Evolutionary conservation across 2,329 filamentous ascomycete species (phyloP).

Genomic region (Apiospora kogelbergensis): DNA sequence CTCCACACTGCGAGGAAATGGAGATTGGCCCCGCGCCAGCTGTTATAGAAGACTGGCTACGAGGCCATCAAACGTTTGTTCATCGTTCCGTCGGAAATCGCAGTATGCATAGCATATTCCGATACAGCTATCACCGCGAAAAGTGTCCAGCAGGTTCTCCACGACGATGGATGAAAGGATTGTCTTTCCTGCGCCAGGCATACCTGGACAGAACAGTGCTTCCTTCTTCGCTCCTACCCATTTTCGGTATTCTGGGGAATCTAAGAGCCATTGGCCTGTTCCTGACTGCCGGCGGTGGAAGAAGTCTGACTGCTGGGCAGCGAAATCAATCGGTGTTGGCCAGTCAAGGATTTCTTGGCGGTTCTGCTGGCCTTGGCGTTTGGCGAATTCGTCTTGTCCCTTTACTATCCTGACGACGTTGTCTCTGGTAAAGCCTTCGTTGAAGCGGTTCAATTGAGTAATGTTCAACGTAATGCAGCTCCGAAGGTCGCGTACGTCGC

Average conservation of each 20-base stretch:
- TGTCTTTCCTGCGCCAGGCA: constrained; percentile 50
- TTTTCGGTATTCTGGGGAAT: constrained; percentile 31
- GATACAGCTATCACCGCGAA: background rate
- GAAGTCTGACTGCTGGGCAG: constrained; percentile 39
- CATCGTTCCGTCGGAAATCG: constrained; percentile 36
- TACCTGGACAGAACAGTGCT: constrained; percentile 46
- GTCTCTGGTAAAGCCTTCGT: background rate
- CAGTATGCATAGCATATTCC: constrained; percentile 47
- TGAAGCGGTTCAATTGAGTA: constrained; percentile 10
- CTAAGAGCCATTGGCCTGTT: constrained; percentile 46
- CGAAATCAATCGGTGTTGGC: constrained; percentile 36
- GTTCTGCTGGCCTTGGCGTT: background rate
- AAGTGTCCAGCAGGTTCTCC: constrained; percentile 35
- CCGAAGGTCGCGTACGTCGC: constrained; percentile 21
- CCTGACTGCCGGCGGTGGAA: constrained; percentile 35
- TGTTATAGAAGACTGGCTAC: constrained; percentile 36
- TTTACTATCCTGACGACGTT: background rate
- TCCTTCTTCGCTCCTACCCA: constrained; percentile 26
- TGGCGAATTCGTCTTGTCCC: background rate
- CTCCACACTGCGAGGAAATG: background rate
- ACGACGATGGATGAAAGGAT: constrained; percentile 42
- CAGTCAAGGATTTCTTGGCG: constrained; percentile 33
- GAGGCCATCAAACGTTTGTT: constrained; percentile 36
- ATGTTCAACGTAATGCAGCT: constrained; percentile 18
- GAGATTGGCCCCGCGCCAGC: background rate